phyloP scores from a whole-genome alignment of 1,139 yeast genomes.

The Candida sp. region DNA sequence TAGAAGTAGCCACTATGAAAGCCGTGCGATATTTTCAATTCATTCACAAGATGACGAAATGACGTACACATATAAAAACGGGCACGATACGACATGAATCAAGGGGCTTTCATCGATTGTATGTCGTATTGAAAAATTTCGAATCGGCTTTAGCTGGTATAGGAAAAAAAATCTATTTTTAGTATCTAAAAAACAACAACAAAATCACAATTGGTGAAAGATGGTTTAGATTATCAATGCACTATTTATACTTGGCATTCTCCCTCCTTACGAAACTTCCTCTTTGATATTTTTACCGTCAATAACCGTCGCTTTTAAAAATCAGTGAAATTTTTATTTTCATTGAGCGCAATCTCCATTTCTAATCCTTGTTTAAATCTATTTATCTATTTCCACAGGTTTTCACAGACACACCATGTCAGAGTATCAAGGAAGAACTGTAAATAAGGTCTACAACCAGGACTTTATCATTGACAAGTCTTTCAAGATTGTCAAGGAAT shows the following conservation, averaged over 20 bases:
- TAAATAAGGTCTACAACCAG: conserved; percentile 73
- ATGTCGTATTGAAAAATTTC: no score
- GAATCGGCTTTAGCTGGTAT: no score
- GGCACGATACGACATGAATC: no score
- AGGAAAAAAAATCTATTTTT: background rate
- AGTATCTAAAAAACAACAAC: background rate
- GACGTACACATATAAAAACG: no score
- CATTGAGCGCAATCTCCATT: background rate
- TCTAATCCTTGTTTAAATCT: background rate
- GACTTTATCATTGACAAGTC: conserved; percentile 86
- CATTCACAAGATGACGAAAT: no score
- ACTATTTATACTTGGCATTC: background rate
- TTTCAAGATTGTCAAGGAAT: conserved; percentile 81
- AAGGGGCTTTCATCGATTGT: no score
- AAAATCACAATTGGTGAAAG: background rate
- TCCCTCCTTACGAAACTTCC: background rate
- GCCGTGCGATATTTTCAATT: no score
- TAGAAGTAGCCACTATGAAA: no score
- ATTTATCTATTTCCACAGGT: background rate
- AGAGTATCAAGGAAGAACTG: conserved; percentile 30
- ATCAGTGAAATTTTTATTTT: background rate
- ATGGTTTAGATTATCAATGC: background rate
- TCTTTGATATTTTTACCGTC: background rate
- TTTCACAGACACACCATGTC: background rate
- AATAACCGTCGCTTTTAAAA: no score